Evolutionary conservation across 2,329 filamentous ascomycete genomes (phyloP).

Genomic region (Trichoderma sp.): DNA sequence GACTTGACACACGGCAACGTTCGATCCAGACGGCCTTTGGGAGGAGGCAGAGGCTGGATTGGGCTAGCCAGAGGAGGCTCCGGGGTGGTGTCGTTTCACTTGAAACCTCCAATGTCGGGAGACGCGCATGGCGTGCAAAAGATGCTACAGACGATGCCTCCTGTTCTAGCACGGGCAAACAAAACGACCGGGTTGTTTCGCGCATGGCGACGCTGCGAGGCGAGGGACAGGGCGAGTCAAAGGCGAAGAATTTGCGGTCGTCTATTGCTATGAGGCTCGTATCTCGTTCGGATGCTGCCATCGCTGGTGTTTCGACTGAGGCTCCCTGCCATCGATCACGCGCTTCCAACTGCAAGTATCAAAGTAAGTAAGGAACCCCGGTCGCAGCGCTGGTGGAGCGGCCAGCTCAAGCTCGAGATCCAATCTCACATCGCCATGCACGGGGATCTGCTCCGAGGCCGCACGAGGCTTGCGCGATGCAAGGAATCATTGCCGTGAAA

Average conservation of each 20-base stretch:
- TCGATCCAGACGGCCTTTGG: not conserved
- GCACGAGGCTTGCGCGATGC: not conserved
- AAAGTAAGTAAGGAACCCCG: too few species aligned
- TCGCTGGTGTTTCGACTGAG: slow-evolving; percentile 18
- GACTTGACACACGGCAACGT: slow-evolving; percentile 22
- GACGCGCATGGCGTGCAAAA: slow-evolving; percentile 20
- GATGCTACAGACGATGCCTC: slow-evolving; percentile 14
- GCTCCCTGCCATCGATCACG: not conserved
- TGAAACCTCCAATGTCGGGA: slow-evolving; percentile 52
- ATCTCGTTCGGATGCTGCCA: not conserved
- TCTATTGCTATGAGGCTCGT: not conserved
- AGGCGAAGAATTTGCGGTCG: not conserved
- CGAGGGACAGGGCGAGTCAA: not conserved
- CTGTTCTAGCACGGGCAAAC: slow-evolving; percentile 20
- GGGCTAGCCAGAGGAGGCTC: slow-evolving; percentile 21
- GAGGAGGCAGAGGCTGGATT: not conserved
- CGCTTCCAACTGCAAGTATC: too few species aligned
- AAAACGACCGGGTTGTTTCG: slow-evolving; percentile 4
- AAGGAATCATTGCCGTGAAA: not conserved
- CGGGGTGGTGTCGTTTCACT: slow-evolving; percentile 42
- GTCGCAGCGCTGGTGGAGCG: slow-evolving; percentile 11
- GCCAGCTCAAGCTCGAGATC: slow-evolving; percentile 1
- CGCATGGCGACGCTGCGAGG: not conserved
- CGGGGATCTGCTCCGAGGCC: slow-evolving; percentile 11
- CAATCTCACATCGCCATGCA: slow-evolving; percentile 14